phyloP scores from a whole-genome alignment of 176 grass and related monocot genomes.

The Avena eriantha region DNA sequence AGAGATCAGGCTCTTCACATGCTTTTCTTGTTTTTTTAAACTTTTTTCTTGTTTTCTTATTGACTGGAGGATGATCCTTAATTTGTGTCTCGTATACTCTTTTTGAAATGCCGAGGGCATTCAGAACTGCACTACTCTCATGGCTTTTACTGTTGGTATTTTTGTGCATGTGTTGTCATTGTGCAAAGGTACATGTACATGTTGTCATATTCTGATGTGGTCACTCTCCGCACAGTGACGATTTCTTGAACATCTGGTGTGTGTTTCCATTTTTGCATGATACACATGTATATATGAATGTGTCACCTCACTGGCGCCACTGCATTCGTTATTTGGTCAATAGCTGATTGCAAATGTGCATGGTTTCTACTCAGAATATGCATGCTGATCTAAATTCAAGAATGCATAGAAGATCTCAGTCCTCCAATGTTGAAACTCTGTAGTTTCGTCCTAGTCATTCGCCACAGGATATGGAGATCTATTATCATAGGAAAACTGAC shows the following conservation, averaged over 20 bases:
- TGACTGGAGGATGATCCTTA: slow-evolving; percentile 22
- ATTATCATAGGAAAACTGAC: background rate
- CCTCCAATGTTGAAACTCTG: background rate
- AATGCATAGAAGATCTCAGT: background rate
- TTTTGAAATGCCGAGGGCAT: background rate
- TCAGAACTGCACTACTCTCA: background rate
- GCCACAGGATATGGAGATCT: background rate
- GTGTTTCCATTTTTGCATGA: background rate
- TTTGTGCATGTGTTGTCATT: background rate
- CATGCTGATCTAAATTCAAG: background rate
- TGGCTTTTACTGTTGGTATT: background rate
- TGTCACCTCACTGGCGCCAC: background rate
- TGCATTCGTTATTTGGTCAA: background rate
- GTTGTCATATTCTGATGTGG: background rate
- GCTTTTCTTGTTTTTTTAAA: background rate
- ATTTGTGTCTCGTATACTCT: background rate
- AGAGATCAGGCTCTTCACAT: background rate
- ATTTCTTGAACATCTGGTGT: background rate
- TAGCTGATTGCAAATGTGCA: background rate
- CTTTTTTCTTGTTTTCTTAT: background rate
- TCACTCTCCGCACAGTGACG: background rate
- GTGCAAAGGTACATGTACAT: background rate
- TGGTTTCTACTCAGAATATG: background rate
- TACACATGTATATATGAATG: background rate
- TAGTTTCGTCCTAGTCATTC: background rate